These are phyloP conservation scores for Paragyromitra xinjiangensis DNA, from an alignment of 495 filamentous ascomycete species.

Conservation along the genomic window DNA sequence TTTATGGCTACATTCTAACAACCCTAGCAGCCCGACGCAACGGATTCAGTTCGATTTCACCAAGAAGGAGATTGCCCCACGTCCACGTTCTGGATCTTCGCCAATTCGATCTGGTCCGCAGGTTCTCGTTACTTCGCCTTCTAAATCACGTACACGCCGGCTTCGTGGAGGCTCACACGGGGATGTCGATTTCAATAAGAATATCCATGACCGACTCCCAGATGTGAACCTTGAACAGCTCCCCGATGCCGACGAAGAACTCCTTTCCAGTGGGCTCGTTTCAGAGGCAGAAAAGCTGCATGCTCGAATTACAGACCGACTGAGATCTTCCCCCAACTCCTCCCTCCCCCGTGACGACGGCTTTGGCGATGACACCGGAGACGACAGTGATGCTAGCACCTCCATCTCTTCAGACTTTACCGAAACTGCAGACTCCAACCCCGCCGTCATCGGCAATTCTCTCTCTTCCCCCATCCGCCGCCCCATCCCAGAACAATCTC, in stretches of 20 bases:
- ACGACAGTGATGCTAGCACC: conserved; percentile 69
- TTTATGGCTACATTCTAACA: conserved; percentile 1
- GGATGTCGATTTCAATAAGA: conserved; percentile 56
- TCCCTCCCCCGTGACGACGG: conserved; percentile 58
- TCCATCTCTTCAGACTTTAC: conserved; percentile 75
- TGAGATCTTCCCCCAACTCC: conserved; percentile 55
- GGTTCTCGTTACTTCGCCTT: conserved; percentile 66
- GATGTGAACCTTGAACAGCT: conserved; percentile 44
- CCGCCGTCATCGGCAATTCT: conserved; percentile 56
- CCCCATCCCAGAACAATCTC: conserved; percentile 62
- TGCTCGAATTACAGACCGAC: conserved; percentile 49
- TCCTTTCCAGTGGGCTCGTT: conserved; percentile 54
- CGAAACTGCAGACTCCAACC: conserved; percentile 68
- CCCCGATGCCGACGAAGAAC: conserved; percentile 54
- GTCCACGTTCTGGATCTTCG: conserved; percentile 84
- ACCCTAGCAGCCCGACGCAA: conserved; percentile 30
- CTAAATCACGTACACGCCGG: conserved; percentile 53
- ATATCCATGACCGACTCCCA: conserved; percentile 21
- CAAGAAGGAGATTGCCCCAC: conserved; percentile 81
- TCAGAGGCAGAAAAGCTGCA: conserved; percentile 52
- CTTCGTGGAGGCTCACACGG: conserved; percentile 56
- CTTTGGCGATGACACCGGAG: conserved; percentile 69
- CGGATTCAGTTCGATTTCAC: conserved; percentile 89
- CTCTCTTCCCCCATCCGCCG: conserved; percentile 61
- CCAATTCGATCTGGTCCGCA: conserved; percentile 73